Evolutionary conservation across 768 basidiomycete genomes (phyloP).

Genomic region (Psilocybe cyanescens): DNA sequence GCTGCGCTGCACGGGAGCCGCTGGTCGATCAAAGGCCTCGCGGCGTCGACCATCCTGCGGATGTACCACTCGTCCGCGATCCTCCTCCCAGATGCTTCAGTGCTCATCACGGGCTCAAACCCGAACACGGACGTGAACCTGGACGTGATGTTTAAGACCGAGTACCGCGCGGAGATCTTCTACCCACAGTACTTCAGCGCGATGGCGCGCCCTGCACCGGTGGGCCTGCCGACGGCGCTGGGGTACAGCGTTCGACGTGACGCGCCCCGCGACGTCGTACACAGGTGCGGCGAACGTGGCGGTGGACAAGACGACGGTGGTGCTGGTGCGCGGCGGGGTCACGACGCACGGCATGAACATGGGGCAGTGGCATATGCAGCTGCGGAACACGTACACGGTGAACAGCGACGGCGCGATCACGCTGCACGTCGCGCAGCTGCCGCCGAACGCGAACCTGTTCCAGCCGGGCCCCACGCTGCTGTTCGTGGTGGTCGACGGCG

Average conservation of each 20-base stretch:
- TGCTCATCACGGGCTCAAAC: conserved; percentile 91
- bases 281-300: conserved; percentile 68
- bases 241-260: conserved; percentile 91
- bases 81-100: conserved; percentile 83
- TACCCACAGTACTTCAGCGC: conserved; percentile 89
- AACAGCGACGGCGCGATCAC: conserved; percentile 74
- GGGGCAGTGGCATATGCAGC: conserved; percentile 81
- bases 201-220: conserved; percentile 67
- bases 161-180: conserved; percentile 85
- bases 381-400: conserved; percentile 86
- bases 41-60: conserved; percentile 67
- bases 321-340: conserved; percentile 43
- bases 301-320: conserved; percentile 74
- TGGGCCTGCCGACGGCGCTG: conserved; percentile 70
- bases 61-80: conserved; percentile 93
- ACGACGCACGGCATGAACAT: conserved; percentile 89
- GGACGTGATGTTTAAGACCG: conserved; percentile 66
- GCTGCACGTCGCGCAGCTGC: conserved; percentile 81
- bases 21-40: conserved; percentile 73
- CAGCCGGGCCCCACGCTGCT: conserved; percentile 61
- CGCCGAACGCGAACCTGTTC: conserved; percentile 84
- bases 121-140: conserved; percentile 85
- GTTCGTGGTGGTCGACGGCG: conserved; percentile 40
- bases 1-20: conserved; percentile 70
- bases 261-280: conserved; percentile 67